phyloP scores from a whole-genome alignment of 768 basidiomycete species.

The Erythrobasidium yunnanense region DNA sequence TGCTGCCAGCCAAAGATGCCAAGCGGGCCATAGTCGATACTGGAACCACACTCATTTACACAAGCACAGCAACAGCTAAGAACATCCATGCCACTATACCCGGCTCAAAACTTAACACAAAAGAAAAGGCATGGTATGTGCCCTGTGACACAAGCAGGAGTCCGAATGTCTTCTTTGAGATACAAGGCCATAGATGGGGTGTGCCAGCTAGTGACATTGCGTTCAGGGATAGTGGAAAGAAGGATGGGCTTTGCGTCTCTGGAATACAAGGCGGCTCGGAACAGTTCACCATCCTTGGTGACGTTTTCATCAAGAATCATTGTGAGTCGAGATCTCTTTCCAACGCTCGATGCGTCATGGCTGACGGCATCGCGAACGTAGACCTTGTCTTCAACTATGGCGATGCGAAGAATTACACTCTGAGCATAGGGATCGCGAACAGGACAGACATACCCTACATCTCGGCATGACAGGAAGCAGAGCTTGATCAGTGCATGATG shows the following conservation, averaged over 20 bases:
- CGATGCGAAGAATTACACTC: not conserved
- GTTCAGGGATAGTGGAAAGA: constrained; percentile 3
- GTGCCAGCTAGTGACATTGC: constrained; percentile 25
- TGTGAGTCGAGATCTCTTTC: constrained; percentile 14
- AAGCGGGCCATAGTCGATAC: constrained; percentile 6
- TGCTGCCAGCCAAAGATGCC: not conserved
- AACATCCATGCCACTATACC: constrained; percentile 18
- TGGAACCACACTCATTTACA: constrained; percentile 24
- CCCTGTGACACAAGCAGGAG: constrained; percentile 18
- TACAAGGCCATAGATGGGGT: constrained; percentile 9
- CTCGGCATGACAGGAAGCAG: too few species aligned
- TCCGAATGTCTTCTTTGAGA: constrained; percentile 28
- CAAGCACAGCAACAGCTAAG: constrained; percentile 4
- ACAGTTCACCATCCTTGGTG: constrained; percentile 37
- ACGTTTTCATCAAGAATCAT: constrained; percentile 39
- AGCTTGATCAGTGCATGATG: too few species aligned
- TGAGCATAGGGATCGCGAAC: not conserved
- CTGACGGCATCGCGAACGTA: not conserved
- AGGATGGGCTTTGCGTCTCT: not conserved
- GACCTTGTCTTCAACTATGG: not conserved
- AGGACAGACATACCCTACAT: not conserved
- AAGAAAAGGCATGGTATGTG: constrained; percentile 27
- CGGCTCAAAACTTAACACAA: not conserved
- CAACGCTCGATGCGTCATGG: not conserved
- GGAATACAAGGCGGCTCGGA: constrained; percentile 35